Evolutionary conservation across 371 early-diverging fungal species (phyloP).

Genomic region (Mucor mucedo): DNA sequence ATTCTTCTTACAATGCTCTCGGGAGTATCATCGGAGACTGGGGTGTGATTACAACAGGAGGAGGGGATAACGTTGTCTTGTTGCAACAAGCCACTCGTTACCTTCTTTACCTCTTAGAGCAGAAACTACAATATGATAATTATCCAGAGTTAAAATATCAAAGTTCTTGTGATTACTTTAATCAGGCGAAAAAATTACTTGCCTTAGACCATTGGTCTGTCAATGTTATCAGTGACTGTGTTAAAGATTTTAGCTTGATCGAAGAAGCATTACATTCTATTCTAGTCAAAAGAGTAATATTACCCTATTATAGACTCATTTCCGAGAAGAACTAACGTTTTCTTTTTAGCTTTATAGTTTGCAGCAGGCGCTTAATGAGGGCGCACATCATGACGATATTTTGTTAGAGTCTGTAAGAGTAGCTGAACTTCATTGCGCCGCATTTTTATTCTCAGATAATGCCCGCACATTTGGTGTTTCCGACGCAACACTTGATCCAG

Average conservation of each 20-base stretch:
- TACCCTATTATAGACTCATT: not conserved
- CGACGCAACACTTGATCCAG: conserved; percentile 22
- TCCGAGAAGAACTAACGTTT: not conserved
- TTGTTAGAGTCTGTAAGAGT: conserved; percentile 41
- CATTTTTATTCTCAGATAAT: conserved; percentile 38
- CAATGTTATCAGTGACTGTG: conserved; percentile 20
- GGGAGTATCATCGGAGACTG: conserved; percentile 64
- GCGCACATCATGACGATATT: conserved; percentile 32
- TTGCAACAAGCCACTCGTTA: conserved; percentile 63
- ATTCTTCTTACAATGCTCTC: conserved; percentile 71
- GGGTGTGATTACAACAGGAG: conserved; percentile 75
- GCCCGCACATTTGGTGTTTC: conserved; percentile 34
- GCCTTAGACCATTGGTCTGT: conserved; percentile 27
- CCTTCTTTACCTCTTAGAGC: conserved; percentile 26
- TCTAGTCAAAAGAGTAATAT: conserved; percentile 37
- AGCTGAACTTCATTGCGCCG: conserved; percentile 46
- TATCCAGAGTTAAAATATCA: conserved; percentile 39
- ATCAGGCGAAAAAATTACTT: conserved; percentile 35
- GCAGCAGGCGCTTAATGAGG: conserved; percentile 27
- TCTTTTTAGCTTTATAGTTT: conserved; percentile 36
- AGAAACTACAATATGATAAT: conserved; percentile 29
- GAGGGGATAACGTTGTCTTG: conserved; percentile 72
- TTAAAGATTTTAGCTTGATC: conserved; percentile 32
- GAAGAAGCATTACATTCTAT: conserved; percentile 35
- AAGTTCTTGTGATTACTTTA: conserved; percentile 40